Evolutionary conservation across 495 filamentous ascomycete species (phyloP), one percentile per base, ranked within the genome.

Genomic region (Aspergillus egyptiacus): DNA sequence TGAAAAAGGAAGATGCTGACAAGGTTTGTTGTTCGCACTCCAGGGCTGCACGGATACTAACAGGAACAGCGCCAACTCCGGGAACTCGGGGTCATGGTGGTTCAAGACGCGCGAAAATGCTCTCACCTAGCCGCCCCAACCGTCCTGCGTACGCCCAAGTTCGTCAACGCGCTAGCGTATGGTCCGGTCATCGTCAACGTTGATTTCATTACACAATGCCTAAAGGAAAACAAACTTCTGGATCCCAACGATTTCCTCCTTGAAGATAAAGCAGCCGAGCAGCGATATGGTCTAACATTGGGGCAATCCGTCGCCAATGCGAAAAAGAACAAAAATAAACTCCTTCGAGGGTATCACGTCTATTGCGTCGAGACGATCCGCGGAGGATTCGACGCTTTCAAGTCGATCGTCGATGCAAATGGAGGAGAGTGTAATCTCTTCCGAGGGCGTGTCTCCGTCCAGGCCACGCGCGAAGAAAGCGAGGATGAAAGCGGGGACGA

Each of bases 71-170:
- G 77, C 67, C 84, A 86, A 66, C 75, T 98, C 43, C 84, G 90
- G 56, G 79, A 84, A 3, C 69, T 97, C 15, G 94, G 94, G 22
- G 86, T 99, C 45, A 71, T 82, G 57, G 78, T 95, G 1, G 82
- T 87, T 19, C 74, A 82, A 56, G 85, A 95, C 53, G 78, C 80
- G 8, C 71, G 72, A n/a, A 73, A 75, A 33, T 93, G 84, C 66
- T 85, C 87, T 47, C 85, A 96, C 64, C 79, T 99, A 11, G 89
- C 89, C 11, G 91, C 93, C 2, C 93, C 93, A 1, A 72, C 77
- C 6, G 79, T 97, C 51, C 77, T 95, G 13, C 82, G 91, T 28
- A 99, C 93, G 0, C 80, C 85, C 48, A 99, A 99, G 57, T 99
- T 99, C 60, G 83, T 96, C 33, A 81, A 81, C 38, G 87, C 89